Conservation (phyloP, 2,329 filamentous ascomycete genomes). For the Neofusicoccum sp. region DNA sequence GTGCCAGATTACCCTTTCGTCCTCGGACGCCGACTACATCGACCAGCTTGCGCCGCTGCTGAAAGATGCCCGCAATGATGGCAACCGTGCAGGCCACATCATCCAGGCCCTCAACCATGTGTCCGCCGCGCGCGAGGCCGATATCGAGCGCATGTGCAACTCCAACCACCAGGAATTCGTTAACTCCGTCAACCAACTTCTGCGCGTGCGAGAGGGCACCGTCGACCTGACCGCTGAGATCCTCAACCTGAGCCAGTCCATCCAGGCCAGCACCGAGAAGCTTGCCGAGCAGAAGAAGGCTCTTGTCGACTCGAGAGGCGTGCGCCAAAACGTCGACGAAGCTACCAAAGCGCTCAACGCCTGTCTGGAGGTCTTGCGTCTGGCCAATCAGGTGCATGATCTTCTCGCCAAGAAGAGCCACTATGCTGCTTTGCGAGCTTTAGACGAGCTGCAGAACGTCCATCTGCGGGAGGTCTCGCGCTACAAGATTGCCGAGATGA, state of each 20-base stretch:
- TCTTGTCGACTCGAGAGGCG: constrained; percentile 84
- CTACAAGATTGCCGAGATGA: constrained; percentile 91
- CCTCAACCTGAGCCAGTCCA: constrained; percentile 86
- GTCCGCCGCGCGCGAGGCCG: constrained; percentile 79
- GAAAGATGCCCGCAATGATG: constrained; percentile 74
- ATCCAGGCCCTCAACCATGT: constrained; percentile 78
- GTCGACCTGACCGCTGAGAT: constrained; percentile 88
- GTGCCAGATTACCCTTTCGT: constrained; percentile 81
- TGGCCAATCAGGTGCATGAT: constrained; percentile 93
- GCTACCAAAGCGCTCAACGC: constrained; percentile 84
- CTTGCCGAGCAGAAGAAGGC: constrained; percentile 92
- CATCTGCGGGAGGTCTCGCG: constrained; percentile 92
- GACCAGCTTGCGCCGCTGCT: constrained; percentile 93
- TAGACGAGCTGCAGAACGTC: constrained; percentile 95
- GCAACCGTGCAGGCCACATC: constrained; percentile 69
- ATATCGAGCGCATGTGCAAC: constrained; percentile 92
- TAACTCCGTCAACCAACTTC: constrained; percentile 88
- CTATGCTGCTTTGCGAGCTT: constrained; percentile 86
- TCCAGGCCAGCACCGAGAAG: constrained; percentile 91
- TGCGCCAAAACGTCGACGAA: constrained; percentile 94
- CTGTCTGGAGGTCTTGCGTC: constrained; percentile 85
- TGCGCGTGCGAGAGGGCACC: constrained; percentile 86
- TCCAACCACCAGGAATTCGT: constrained; percentile 98
- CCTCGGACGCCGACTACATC: constrained; percentile 88
- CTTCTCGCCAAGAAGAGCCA: constrained; percentile 90